Evolutionary conservation across 2,329 filamentous ascomycete species (phyloP).

Genomic region (Claviceps fusiformis): DNA sequence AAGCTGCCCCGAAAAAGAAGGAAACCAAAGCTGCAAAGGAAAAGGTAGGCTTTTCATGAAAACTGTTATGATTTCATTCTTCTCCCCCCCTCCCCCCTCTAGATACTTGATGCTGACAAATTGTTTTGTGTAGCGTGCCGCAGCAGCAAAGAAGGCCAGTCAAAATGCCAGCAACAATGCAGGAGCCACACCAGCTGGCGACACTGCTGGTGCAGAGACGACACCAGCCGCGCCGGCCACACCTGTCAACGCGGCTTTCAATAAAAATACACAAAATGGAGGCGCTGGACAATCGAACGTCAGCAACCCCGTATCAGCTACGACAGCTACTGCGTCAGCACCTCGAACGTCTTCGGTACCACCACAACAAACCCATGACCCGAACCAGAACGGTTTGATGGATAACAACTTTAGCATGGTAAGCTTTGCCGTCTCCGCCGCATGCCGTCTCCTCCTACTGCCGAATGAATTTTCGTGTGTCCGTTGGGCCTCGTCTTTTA

Average conservation of each 20-base stretch:
- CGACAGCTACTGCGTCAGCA: constrained; percentile 14
- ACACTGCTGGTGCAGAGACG: constrained; percentile 41
- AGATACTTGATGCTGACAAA: neutral
- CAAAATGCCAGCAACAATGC: constrained; percentile 31
- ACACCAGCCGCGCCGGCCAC: constrained; percentile 53
- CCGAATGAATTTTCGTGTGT: neutral
- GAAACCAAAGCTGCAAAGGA: constrained; percentile 48
- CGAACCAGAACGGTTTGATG: constrained; percentile 35
- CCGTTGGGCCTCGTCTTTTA: neutral
- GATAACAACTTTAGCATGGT: constrained; percentile 34
- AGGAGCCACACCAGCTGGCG: constrained; percentile 43
- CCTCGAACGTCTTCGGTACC: constrained; percentile 19
- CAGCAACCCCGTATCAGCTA: constrained; percentile 4
- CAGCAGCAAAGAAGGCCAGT: constrained; percentile 47
- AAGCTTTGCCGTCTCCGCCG: constrained; percentile 12
- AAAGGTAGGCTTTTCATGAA: constrained; percentile 32
- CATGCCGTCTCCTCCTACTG: neutral
- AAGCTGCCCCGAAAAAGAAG: constrained; percentile 69
- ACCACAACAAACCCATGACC: constrained; percentile 30
- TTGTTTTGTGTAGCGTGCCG: constrained; percentile 25
- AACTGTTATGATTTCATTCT: no score
- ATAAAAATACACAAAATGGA: constrained; percentile 18
- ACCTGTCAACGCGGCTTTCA: constrained; percentile 39
- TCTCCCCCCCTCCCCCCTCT: neutral
- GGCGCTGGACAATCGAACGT: constrained; percentile 12